A percentile compares a stretch with the other conserved stretches of the same genome.
Conservation (phyloP, 2,329 filamentous ascomycete species). For the Sporothrix inflata region DNA sequence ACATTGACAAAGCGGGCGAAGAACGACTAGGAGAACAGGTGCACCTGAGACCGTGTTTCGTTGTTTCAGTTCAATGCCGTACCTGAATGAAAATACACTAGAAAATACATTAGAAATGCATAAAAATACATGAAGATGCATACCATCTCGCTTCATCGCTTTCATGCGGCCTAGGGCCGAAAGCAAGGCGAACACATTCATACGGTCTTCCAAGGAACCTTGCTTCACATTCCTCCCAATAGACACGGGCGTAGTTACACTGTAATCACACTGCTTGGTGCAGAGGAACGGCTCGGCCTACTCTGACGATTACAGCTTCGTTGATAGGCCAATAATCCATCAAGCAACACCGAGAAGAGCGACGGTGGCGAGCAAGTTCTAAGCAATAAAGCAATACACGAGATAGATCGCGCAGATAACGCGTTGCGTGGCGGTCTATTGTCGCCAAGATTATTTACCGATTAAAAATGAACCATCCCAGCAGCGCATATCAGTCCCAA, state of each 20-base stretch:
- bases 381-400: background rate
- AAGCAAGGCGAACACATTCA: background rate
- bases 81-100: background rate
- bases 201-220: background rate
- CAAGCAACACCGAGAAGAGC: slow-evolving; percentile 12
- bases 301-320: background rate
- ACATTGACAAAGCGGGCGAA: background rate
- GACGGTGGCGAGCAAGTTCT: background rate
- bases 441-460: background rate
- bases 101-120: background rate
- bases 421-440: background rate
- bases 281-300: background rate
- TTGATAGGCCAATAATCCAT: background rate
- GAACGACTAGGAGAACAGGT: background rate
- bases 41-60: background rate
- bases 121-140: background rate
- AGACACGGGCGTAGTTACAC: background rate
- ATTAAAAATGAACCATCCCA: background rate
- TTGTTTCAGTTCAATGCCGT: background rate
- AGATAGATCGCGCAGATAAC: background rate
- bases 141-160: background rate
- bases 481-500: background rate
- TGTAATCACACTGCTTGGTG: background rate
- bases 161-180: background rate
- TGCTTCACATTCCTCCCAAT: background rate